Percentiles rank a stretch among this genome's conserved stretches.
phyloP scores from a whole-genome alignment of 2,329 filamentous ascomycete species.

The Grosmannia penicillata region DNA sequence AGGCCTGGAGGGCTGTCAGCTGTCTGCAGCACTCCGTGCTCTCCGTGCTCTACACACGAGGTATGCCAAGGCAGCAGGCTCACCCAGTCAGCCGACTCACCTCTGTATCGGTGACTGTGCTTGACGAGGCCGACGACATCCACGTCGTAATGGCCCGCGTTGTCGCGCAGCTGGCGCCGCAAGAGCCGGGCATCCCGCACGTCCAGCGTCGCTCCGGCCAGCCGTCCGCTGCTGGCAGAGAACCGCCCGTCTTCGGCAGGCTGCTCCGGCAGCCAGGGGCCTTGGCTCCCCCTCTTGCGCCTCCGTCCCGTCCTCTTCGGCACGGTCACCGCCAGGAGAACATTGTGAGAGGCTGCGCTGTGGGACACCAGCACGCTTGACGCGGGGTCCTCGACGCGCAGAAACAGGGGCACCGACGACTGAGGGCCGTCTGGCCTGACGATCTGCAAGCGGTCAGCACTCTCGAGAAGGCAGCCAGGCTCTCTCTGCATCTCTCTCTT shows the following conservation, averaged over 20 bases:
- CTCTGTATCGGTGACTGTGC: constrained; percentile 75
- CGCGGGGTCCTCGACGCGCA: constrained; percentile 67
- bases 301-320: constrained; percentile 78
- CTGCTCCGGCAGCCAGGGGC: constrained; percentile 37
- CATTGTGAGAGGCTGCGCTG: constrained; percentile 62
- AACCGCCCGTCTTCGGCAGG: not conserved
- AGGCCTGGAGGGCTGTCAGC: constrained; percentile 30
- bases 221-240: not conserved
- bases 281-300: constrained; percentile 63
- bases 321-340: constrained; percentile 74
- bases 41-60: no score
- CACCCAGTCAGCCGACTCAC: no score
- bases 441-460: no score
- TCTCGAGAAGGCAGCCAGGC: no score
- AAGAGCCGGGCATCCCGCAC: constrained; percentile 38
- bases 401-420: constrained; percentile 49
- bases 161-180: constrained; percentile 54
- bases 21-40: not conserved
- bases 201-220: constrained; percentile 2
- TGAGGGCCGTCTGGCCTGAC: constrained; percentile 28
- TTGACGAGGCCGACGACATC: constrained; percentile 59
- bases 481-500: not conserved
- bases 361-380: constrained; percentile 66
- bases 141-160: constrained; percentile 48
- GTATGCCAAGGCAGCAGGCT: no score